A percentile compares a stretch with the other conserved stretches of the same genome.
Evolutionary conservation across 768 basidiomycete species (phyloP).

Genomic region (Macrocybe gigantea): DNA sequence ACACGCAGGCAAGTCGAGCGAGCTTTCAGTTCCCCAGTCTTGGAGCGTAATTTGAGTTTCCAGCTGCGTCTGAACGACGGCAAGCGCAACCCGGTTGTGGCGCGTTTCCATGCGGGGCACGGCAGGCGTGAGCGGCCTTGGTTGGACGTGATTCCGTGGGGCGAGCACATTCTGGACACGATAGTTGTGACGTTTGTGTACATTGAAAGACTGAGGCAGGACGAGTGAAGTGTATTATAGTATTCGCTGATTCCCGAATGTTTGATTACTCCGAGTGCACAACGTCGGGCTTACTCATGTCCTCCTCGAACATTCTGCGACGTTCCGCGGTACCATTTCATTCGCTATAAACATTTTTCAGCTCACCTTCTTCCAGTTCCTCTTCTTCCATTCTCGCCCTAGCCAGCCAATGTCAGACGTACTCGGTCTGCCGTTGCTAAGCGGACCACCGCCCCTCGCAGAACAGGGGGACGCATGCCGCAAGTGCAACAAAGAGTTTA

Average conservation of each 20-base stretch:
- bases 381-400: constrained; percentile 5
- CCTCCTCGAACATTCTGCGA: neutral
- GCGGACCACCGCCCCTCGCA: constrained; percentile 49
- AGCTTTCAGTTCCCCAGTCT: neutral
- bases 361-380: constrained; percentile 15
- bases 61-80: constrained; percentile 12
- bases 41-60: neutral
- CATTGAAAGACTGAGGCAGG: constrained; percentile 20
- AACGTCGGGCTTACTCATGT: too few relatives aligned
- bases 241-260: neutral
- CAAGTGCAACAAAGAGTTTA: constrained; percentile 74
- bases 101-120: constrained; percentile 12
- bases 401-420: neutral
- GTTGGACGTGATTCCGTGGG: constrained; percentile 21
- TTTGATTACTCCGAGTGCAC: too few relatives aligned
- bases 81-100: constrained; percentile 9
- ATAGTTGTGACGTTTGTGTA: constrained; percentile 27
- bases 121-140: constrained; percentile 9
- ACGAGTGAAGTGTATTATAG: constrained; percentile 6
- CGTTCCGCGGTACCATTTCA: neutral
- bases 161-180: constrained; percentile 22
- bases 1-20: constrained; percentile 9
- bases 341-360: neutral
- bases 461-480: constrained; percentile 40
- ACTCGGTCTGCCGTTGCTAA: constrained; percentile 63